Evolutionary conservation across 2,329 filamentous ascomycete genomes (phyloP).

Genomic region (Phoma sp.): DNA sequence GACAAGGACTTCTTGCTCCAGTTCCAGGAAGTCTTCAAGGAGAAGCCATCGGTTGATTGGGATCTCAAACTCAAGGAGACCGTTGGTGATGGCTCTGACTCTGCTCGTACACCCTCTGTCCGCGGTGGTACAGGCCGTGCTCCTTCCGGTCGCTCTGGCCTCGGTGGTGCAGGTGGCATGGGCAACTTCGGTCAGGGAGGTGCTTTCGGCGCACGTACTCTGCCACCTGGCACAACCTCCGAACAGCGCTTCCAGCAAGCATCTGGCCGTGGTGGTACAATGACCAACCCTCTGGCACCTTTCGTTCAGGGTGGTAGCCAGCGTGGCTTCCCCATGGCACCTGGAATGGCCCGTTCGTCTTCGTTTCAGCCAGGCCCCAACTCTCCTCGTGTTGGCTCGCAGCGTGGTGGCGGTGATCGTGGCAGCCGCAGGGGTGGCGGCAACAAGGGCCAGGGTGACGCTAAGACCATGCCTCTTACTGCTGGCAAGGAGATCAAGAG

Average conservation of each 20-base stretch:
- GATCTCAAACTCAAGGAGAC: constrained; percentile 84
- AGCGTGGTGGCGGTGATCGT: constrained; percentile 59
- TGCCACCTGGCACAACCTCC: constrained; percentile 79
- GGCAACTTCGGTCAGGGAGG: constrained; percentile 67
- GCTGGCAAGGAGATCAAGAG: constrained; percentile 81
- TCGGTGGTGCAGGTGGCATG: constrained; percentile 60
- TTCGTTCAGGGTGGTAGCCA: constrained; percentile 61
- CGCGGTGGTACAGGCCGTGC: constrained; percentile 59
- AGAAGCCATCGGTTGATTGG: constrained; percentile 95
- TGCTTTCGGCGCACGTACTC: constrained; percentile 56
- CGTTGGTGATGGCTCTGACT: constrained; percentile 77
- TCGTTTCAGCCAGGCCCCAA: constrained; percentile 68
- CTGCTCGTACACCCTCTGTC: constrained; percentile 68
- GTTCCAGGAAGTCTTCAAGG: constrained; percentile 94
- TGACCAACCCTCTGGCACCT: constrained; percentile 62
- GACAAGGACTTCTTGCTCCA: constrained; percentile 94
- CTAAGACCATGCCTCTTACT: constrained; percentile 91
- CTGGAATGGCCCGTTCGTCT: constrained; percentile 65
- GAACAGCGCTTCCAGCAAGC: constrained; percentile 68
- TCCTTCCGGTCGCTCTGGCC: constrained; percentile 48
- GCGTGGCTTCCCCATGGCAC: constrained; percentile 66
- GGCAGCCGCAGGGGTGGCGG: constrained; percentile 65
- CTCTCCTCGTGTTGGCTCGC: constrained; percentile 72
- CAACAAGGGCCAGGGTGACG: constrained; percentile 53
- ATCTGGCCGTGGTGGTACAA: constrained; percentile 35